Evolutionary conservation across 305 asterid genomes (phyloP), one percentile per base, ranked within the genome.

Genomic region (Rubia peregrina): DNA sequence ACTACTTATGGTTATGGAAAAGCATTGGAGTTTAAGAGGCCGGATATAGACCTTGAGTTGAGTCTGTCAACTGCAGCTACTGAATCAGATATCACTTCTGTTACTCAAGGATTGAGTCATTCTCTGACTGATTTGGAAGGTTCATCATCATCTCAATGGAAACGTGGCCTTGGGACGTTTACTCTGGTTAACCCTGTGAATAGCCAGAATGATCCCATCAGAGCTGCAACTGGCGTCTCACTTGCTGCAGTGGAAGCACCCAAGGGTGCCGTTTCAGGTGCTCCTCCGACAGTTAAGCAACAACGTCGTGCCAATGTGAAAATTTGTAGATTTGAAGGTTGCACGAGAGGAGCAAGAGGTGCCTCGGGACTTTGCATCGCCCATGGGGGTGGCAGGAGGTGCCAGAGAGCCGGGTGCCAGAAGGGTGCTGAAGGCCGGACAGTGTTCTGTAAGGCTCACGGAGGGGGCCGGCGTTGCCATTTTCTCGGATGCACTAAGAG

Each of bases 391-490:
- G 92, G 95, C 56, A 68, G 85, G 63, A 83, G 95, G 81, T 88
- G 92, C 67, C 92, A 81, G 63, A 85, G 75, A 76, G 79, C 74
- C 7, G 90, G 89, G 42, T 87, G 92, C 38, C 89, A 72, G 30
- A 88, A 86, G 81, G 95, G 90, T 53, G 95, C 95, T 12, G 89
- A 86, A 71, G 92, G 95, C 57, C 85, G 30, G 65, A 86, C 90
- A 0, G 82, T 83, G 1, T 83, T 85, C 68, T 87, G 90, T 71
- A 85, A 87, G 84, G 84, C 90, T 10, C 90, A 87, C n/a, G 93
- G 90, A 3, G 93, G 90, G 3, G 90, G 89, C 22, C 76, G 77
- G 38, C 84, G 90, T 16, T 88, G 95, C 75, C 83, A 85, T 67
- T 74, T 77, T 72, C 89, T 89, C 24, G 92, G 95, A 6, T 89